These are phyloP conservation scores for Penicillium angulare DNA, from an alignment of 495 filamentous ascomycete species.

Conservation along the genomic window DNA sequence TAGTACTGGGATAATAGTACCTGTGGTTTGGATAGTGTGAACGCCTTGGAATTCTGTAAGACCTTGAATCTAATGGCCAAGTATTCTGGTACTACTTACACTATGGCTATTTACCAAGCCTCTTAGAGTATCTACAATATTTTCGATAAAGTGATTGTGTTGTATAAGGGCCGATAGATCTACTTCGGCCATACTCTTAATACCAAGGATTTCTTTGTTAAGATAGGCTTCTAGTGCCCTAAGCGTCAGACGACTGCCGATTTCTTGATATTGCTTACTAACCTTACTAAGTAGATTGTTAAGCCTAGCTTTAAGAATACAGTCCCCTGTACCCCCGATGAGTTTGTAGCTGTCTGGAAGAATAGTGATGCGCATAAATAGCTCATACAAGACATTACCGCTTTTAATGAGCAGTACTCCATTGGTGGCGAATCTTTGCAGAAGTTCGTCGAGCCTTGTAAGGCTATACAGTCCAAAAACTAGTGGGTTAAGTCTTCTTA, in stretches of 20 bases:
- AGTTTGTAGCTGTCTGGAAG: slow-evolving; percentile 73
- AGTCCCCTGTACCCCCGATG: slow-evolving; percentile 70
- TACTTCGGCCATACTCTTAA: slow-evolving; percentile 65
- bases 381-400: slow-evolving; percentile 70
- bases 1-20: slow-evolving; percentile 84
- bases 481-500: slow-evolving; percentile 29
- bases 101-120: slow-evolving; percentile 80
- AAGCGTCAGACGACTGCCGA: slow-evolving; percentile 75
- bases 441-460: slow-evolving; percentile 21
- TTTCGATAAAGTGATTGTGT: slow-evolving; percentile 77
- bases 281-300: slow-evolving; percentile 62
- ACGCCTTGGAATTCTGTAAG: slow-evolving; percentile 74
- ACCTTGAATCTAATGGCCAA: slow-evolving; percentile 64
- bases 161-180: slow-evolving; percentile 82
- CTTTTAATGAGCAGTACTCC: slow-evolving; percentile 62
- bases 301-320: slow-evolving; percentile 61
- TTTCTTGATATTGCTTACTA: slow-evolving; percentile 78
- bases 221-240: slow-evolving; percentile 75
- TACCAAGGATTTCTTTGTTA: slow-evolving; percentile 66
- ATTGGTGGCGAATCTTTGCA: slow-evolving; percentile 2
- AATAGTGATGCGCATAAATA: slow-evolving; percentile 63
- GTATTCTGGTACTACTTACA: slow-evolving; percentile 60
- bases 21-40: slow-evolving; percentile 75
- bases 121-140: slow-evolving; percentile 70
- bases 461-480: slow-evolving; percentile 22